These are phyloP conservation scores for Tilletia indica DNA, from an alignment of 1,284 basidiomycete genomes.

Conservation along the genomic window DNA sequence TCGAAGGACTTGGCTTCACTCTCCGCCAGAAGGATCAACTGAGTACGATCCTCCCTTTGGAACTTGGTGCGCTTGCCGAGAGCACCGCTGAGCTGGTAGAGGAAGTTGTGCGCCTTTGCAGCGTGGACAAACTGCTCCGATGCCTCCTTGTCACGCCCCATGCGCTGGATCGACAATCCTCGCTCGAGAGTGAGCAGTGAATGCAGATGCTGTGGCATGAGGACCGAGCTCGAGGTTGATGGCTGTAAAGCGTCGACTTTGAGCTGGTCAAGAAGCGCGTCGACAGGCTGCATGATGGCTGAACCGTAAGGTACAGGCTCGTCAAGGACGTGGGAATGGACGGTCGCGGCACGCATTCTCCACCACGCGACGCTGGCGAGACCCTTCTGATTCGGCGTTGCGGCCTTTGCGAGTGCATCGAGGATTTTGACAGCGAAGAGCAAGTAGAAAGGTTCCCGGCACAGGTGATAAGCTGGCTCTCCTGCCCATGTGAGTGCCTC, in stretches of 20 bases:
- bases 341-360: conserved; percentile 70
- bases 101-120: conserved; percentile 72
- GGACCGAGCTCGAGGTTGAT: conserved; percentile 27
- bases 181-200: conserved; percentile 75
- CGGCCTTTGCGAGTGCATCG: conserved; percentile 55
- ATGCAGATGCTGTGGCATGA: conserved; percentile 64
- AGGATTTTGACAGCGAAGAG: conserved; percentile 74
- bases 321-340: conserved; percentile 83
- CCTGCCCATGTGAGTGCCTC: conserved; percentile 78
- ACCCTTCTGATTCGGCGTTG: conserved; percentile 58
- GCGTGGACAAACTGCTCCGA: conserved; percentile 77
- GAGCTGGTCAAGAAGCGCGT: conserved; percentile 59
- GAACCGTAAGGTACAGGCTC: conserved; percentile 71
- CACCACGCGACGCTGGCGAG: conserved; percentile 63
- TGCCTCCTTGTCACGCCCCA: conserved; percentile 69
- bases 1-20: conserved; percentile 57
- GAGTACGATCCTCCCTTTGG: conserved; percentile 79
- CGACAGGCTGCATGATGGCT: conserved; percentile 61
- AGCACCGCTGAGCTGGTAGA: conserved; percentile 89
- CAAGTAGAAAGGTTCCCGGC: conserved; percentile 70
- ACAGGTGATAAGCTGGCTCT: conserved; percentile 94
- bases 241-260: neutral
- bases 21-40: conserved; percentile 90
- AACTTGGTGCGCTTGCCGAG: conserved; percentile 92
- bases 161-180: conserved; percentile 74